These are phyloP conservation scores for Rhodotorula taiwanensis DNA, from an alignment of 768 basidiomycete genomes.

Conservation along the genomic window DNA sequence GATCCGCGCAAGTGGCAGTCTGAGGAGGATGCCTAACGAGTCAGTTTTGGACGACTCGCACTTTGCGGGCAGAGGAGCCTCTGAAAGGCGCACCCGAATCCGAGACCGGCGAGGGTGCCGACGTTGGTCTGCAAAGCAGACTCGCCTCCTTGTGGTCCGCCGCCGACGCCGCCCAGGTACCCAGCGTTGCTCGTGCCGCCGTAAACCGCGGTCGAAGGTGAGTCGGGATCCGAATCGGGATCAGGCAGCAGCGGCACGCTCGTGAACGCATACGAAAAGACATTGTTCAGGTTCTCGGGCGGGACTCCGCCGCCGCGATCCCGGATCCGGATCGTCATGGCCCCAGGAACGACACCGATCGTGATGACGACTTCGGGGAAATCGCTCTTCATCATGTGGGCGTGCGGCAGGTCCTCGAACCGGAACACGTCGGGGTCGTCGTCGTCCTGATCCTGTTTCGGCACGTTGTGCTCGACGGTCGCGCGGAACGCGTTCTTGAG, in stretches of 20 bases:
- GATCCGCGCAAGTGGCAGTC: slow-evolving; percentile 37
- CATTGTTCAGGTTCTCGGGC: slow-evolving; percentile 62
- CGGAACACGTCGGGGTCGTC: slow-evolving; percentile 41
- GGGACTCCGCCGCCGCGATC: slow-evolving; percentile 83
- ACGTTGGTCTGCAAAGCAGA: slow-evolving; percentile 73
- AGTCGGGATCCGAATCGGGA: slow-evolving; percentile 37
- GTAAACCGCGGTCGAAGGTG: slow-evolving; percentile 49
- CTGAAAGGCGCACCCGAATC: slow-evolving; percentile 58
- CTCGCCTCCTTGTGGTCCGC: slow-evolving; percentile 69
- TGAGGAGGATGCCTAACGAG: slow-evolving; percentile 12
- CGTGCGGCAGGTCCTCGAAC: slow-evolving; percentile 50
- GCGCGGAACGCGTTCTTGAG: slow-evolving; percentile 87
- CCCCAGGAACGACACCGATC: slow-evolving; percentile 44
- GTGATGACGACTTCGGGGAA: slow-evolving; percentile 38
- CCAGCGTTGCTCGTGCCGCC: slow-evolving; percentile 44
- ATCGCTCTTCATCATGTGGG: slow-evolving; percentile 55
- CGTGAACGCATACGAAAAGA: slow-evolving; percentile 88
- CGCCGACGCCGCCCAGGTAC: slow-evolving; percentile 49
- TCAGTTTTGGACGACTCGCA: neutral
- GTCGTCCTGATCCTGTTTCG: slow-evolving; percentile 30
- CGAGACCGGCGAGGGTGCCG: slow-evolving; percentile 83
- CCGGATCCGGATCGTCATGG: slow-evolving; percentile 69
- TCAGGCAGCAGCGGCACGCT: slow-evolving; percentile 49
- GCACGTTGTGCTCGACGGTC: slow-evolving; percentile 65
- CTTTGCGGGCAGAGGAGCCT: slow-evolving; percentile 58